Base-by-base conservation (phyloP, 1,139 yeast genomes). In the Eremothecium cymbalariae region DNA sequence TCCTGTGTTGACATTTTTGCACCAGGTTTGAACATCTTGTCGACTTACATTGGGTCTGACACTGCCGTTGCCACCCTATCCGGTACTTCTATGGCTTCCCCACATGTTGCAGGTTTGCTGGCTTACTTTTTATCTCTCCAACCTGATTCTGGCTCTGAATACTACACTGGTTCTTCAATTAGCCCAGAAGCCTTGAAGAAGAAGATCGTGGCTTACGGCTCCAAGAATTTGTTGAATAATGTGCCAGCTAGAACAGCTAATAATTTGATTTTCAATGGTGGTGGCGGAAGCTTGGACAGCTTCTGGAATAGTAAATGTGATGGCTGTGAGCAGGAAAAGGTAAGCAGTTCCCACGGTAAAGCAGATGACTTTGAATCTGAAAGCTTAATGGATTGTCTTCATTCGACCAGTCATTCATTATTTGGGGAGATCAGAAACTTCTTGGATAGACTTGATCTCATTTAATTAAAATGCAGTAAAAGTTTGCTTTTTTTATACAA, bases 1-100 rank as follows among this genome's bases (percentile, higher is more conserved):
- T 69, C 70, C 53, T 80, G 94, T 70, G 94, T 83, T 35, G 93
- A 81, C 58, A 74, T 83, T 41, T 82, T 80, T 54, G 94, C 85
- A 21, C 94, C 94, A 18, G 94, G 94, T 55, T 71, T 80, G 60
- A 78, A 81, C 60, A 72, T 83, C 45, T 67, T 79, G 52, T 79
- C 90, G 20, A 81, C 94, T 36, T 90, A 86, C 66, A 86, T 83
- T 60, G 94, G 95, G 33, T 79, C 94, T 25, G 76, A 77, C 46
- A 62, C 72, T 39, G 86, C 93, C 32, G 80, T 94, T 47, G 94
- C 95, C 42, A 77, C 90, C 34, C 72, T 90, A 63, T 85, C 96
- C 25, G 98, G 98, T 65, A 90, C 98, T 14, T 90, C 98, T 14
- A 90, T 90, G 98, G 98, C 98, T 22, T 84, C 97, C 30, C 98